A percentile compares a stretch with the other conserved stretches of the same genome.
These are phyloP conservation scores for Penicillium mononematosum DNA, from an alignment of 495 filamentous ascomycete genomes.

Conservation along the genomic window DNA sequence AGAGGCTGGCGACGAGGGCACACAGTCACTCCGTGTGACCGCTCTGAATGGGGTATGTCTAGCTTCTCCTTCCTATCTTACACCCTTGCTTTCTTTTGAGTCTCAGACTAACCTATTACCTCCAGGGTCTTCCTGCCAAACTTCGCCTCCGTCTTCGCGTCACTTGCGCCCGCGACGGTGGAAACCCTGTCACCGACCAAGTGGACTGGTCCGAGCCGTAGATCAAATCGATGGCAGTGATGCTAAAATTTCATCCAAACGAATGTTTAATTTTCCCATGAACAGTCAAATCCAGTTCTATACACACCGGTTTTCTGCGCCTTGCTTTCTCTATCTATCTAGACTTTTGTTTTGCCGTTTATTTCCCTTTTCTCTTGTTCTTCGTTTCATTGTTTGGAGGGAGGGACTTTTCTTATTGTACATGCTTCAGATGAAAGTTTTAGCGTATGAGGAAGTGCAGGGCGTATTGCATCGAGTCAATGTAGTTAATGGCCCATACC, in stretches of 20 bases:
- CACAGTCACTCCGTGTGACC: constrained; percentile 80
- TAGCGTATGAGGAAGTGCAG: constrained; percentile 5
- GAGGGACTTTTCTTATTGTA: constrained; percentile 21
- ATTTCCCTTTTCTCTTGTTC: neutral
- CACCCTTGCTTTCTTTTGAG: neutral
- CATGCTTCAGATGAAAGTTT: constrained; percentile 28
- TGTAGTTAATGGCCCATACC: neutral
- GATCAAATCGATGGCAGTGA: constrained; percentile 8
- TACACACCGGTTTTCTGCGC: constrained; percentile 15
- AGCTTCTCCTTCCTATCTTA: constrained; percentile 3
- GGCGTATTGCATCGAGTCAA: neutral
- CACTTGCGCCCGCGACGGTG: constrained; percentile 67
- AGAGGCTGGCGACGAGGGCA: constrained; percentile 74
- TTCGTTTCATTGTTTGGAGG: constrained; percentile 8
- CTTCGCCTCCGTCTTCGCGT: constrained; percentile 84
- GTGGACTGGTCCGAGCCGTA: constrained; percentile 91
- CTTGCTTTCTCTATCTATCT: constrained; percentile 5
- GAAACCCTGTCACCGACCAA: constrained; percentile 77
- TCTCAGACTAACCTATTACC: constrained; percentile 13
- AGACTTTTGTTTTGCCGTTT: constrained; percentile 15
- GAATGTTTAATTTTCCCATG: constrained; percentile 23
- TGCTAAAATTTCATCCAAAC: constrained; percentile 20
- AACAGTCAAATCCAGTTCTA: constrained; percentile 20
- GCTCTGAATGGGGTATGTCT: constrained; percentile 81
- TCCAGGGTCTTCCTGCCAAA: constrained; percentile 61